A percentile compares a stretch with the other conserved stretches of the same genome.
Conservation (phyloP, 176 grass and related monocot species). For the Zea mays region Zm-B73-REFERENCE-NAM-5.0 NC_050103.1:151325501-151326000, state of each 20-base stretch:
- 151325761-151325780: background rate
- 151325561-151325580: constrained; percentile 90
- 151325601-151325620: constrained; percentile 88
- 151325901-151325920: background rate
- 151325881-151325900: no score
- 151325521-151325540: constrained; percentile 80
- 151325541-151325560: constrained; percentile 98
- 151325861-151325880: background rate
- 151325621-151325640: constrained; percentile 39
- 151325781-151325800: background rate
- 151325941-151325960: background rate
- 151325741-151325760: background rate
- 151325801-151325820: no score
- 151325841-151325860: no score
- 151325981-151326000: background rate
- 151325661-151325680: constrained; percentile 6
- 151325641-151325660: background rate
- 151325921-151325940: constrained; percentile 9
- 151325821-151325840: no score
- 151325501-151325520: constrained; percentile 86
- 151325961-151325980: background rate
- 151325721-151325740: constrained; percentile 30
- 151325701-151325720: constrained; percentile 21
- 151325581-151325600: constrained; percentile 93
- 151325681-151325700: constrained; percentile 5